Percentiles rank a stretch among this genome's conserved stretches.
phyloP scores from a whole-genome alignment of 2,329 filamentous ascomycete genomes.

The Xylaria sp. region DNA sequence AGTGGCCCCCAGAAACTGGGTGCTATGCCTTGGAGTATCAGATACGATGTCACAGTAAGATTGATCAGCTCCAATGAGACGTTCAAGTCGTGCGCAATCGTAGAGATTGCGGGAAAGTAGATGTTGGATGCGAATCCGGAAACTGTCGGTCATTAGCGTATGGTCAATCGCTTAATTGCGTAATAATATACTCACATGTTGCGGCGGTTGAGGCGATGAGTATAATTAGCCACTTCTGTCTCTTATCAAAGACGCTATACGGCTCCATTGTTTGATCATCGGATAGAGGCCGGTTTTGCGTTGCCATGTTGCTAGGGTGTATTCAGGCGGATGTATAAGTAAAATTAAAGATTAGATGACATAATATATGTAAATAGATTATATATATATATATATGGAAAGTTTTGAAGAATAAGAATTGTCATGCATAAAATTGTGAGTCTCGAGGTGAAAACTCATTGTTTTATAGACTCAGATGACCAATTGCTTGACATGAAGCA shows the following conservation, averaged over 20 bases:
- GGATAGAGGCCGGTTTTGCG: slow-evolving; percentile 4
- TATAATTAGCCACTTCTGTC: slow-evolving; percentile 60
- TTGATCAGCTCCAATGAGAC: slow-evolving; percentile 54
- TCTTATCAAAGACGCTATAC: slow-evolving; percentile 61
- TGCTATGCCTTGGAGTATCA: slow-evolving; percentile 65
- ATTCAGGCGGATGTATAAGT: neutral
- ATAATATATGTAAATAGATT: neutral
- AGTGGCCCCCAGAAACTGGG: slow-evolving; percentile 63
- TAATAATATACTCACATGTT: slow-evolving; percentile 53
- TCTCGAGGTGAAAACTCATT: neutral
- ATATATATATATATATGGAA: too few relatives aligned
- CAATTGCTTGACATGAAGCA: neutral
- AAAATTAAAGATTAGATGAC: neutral
- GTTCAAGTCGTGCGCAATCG: slow-evolving; percentile 55
- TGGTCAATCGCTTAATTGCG: neutral
- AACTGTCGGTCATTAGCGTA: slow-evolving; percentile 42
- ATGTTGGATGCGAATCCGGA: slow-evolving; percentile 57
- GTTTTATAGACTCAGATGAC: neutral
- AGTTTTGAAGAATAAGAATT: neutral
- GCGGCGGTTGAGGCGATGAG: slow-evolving; percentile 59
- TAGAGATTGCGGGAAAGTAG: slow-evolving; percentile 60
- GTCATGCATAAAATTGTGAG: neutral
- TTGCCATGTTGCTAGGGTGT: slow-evolving; percentile 14
- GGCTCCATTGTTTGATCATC: slow-evolving; percentile 44
- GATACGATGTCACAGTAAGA: slow-evolving; percentile 58